Conservation (phyloP, 495 filamentous ascomycete species). For the Copromyces sp. region DNA sequence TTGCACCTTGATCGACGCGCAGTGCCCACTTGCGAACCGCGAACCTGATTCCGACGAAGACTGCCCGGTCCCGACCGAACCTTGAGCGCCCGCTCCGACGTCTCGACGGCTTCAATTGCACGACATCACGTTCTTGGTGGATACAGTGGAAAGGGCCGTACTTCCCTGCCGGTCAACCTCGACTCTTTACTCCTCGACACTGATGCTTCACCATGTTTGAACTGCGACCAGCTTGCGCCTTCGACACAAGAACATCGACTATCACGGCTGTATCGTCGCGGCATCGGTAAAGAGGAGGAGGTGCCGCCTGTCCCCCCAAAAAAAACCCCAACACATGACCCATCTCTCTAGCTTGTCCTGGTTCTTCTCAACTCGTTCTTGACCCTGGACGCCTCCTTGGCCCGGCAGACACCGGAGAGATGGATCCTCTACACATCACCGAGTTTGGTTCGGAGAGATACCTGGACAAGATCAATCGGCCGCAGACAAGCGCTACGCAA, state of each 20-base stretch:
- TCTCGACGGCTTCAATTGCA: background rate
- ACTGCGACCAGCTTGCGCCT: conserved; percentile 25
- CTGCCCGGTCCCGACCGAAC: background rate
- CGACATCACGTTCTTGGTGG: background rate
- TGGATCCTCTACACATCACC: conserved; percentile 46
- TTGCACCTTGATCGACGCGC: background rate
- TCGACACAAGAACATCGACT: conserved; percentile 18
- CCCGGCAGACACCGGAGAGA: conserved; percentile 16
- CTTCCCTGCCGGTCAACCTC: background rate
- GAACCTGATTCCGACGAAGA: background rate
- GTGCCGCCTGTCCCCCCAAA: background rate
- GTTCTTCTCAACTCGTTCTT: conserved; percentile 7
- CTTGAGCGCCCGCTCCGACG: background rate
- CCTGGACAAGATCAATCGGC: conserved; percentile 38
- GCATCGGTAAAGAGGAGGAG: conserved; percentile 19
- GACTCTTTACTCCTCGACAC: background rate
- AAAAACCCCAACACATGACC: background rate
- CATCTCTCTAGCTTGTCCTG: conserved; percentile 8
- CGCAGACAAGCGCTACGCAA: conserved; percentile 22
- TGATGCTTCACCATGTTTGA: conserved; percentile 40
- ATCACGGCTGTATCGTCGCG: conserved; percentile 22
- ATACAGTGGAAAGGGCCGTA: background rate
- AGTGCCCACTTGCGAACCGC: background rate
- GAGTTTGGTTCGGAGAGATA: conserved; percentile 50
- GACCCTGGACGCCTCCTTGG: conserved; percentile 11